Conservation (phyloP, 169 alveolate genomes). For the Plasmodium malariae region DNA sequence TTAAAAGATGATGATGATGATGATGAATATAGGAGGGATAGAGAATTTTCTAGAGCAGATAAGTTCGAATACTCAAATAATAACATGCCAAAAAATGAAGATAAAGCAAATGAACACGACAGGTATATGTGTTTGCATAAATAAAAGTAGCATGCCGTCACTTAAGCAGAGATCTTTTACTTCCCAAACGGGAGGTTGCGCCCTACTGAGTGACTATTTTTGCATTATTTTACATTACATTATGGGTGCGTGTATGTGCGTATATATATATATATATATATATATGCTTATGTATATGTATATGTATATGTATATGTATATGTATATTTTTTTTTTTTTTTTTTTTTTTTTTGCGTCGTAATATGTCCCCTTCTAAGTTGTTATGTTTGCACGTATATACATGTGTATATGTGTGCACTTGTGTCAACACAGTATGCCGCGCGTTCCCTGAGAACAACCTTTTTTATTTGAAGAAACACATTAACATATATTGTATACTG, state of each 20-base stretch:
- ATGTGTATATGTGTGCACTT: background rate
- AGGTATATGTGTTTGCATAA: constrained; percentile 40
- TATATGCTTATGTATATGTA: no score
- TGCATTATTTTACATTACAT: no score
- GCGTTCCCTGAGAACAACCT: background rate
- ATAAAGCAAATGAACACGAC: constrained; percentile 14
- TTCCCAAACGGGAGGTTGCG: no score
- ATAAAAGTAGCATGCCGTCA: background rate
- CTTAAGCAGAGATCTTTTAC: no score
- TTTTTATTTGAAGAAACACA: background rate
- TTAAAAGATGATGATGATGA: constrained; percentile 32
- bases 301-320: no score
- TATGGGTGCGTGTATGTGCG: no score
- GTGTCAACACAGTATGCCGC: background rate
- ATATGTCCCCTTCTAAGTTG: background rate
- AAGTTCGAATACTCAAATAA: constrained; percentile 19
- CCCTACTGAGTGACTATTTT: no score
- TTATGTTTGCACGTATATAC: background rate
- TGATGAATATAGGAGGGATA: no score
- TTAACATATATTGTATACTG: no score
- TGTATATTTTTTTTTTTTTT: no score
- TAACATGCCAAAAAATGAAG: constrained; percentile 26
- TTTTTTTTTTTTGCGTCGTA: background rate
- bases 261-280: no score
- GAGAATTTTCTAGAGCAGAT: constrained; percentile 42